Evolutionary conservation across 768 basidiomycete species (phyloP), one percentile per base, ranked within the genome.

Genomic region (Boletus subparvulus): DNA sequence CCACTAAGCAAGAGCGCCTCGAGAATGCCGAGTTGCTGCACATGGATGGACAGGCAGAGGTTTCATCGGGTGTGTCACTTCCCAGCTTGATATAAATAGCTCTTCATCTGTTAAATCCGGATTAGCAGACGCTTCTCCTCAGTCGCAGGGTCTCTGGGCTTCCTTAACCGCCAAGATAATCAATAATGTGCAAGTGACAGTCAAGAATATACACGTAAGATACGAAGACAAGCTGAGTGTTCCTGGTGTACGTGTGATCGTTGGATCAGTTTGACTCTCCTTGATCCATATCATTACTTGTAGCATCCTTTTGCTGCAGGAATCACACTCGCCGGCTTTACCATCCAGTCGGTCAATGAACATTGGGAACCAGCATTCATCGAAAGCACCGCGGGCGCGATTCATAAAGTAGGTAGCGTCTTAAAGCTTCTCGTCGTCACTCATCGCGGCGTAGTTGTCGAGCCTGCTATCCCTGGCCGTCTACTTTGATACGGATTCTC

Each of bases 301-400:
- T 63, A 98, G 90, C 95, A 97, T 71, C 95, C 95, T 17, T 98
- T 99, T 67, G 89, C 95, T 8, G 88, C 87, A 33, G 97, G 97
- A 45, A 65, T 94, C 39, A 98, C 97, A 1, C 77, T 99, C 32
- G 85, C 88, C 4, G 84, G 86, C 19, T 98, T 98, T 70, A 85
- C 88, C 12, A 92, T 93, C 24, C 83, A 87, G 24, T 98, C 97
- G 3, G 93, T 95, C 3, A 83, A 99, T 67, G 86, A 83, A 54
- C 75, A 83, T 45, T 99, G 97, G 97, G 74, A 88, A 58, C 82
- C 94, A 16, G 84, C 93, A 0, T 98, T 98, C 73, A 94, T 98
- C 54, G 90, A 93, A 74, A 93, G 92, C 66, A 88, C 86, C 6
- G 81, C 85, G 3, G 87, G 90, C 21, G 86, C 87, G 21, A 88